Conservation (phyloP, 345 rosid genomes). For the Populus tremula region DNA sequence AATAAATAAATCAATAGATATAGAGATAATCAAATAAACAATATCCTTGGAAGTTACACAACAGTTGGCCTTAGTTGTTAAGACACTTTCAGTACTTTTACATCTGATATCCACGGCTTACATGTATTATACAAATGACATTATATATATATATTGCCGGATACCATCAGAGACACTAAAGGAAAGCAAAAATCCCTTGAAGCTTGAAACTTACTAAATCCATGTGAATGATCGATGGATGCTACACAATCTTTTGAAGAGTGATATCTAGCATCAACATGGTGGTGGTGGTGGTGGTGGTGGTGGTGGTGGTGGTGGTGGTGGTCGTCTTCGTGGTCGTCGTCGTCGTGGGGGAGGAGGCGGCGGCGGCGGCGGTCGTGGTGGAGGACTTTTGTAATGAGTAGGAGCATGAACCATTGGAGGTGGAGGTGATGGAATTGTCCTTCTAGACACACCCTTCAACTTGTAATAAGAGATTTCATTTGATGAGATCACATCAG, state of each 20-base stretch:
- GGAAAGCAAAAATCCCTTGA: neutral
- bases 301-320: neutral
- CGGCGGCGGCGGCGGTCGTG: neutral
- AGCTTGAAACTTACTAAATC: neutral
- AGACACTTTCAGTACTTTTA: too few relatives aligned
- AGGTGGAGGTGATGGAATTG: neutral
- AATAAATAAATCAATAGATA: conserved; percentile 25
- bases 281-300: neutral
- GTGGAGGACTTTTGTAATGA: neutral
- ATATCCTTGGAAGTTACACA: too few relatives aligned
- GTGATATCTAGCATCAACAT: neutral
- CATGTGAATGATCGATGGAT: too few relatives aligned
- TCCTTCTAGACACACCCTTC: neutral
- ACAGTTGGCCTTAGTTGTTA: too few relatives aligned
- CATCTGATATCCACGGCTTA: neutral
- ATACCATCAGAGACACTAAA: neutral
- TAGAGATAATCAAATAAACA: too few relatives aligned
- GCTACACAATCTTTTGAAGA: neutral
- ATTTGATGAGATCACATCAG: neutral
- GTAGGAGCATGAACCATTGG: neutral
- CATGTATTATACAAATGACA: neutral
- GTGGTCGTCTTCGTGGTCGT: neutral
- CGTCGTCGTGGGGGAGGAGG: too few relatives aligned
- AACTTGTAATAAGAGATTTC: neutral
- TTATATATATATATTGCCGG: too few relatives aligned